Percentiles rank a stretch among this genome's conserved stretches.
Conservation (phyloP, 768 basidiomycete species). For the Tulasnella calospora region DNA sequence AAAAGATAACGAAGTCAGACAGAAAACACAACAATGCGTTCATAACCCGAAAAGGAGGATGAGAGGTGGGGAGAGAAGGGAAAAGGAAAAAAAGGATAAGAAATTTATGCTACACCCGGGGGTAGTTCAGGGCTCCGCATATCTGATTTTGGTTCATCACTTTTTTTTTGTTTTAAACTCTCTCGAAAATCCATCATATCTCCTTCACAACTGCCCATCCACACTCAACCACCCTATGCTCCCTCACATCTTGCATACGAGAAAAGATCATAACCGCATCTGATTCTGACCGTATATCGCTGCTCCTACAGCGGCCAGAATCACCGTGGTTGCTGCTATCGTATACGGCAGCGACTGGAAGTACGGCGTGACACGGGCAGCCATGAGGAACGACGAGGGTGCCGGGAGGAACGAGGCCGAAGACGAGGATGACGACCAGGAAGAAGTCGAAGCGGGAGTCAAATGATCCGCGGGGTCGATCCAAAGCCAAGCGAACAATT, state of each 20-base stretch:
- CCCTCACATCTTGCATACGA: neutral
- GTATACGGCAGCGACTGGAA: constrained; percentile 27
- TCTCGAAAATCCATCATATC: neutral
- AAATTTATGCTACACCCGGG: neutral
- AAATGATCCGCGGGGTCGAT: neutral
- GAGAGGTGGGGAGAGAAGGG: neutral
- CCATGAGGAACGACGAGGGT: neutral
- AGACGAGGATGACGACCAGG: neutral
- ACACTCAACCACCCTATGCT: neutral
- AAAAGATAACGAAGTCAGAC: neutral
- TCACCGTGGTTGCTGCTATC: constrained; percentile 31
- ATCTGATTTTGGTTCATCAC: neutral
- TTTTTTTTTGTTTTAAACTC: neutral
- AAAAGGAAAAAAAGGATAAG: neutral
- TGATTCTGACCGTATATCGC: constrained; percentile 13
- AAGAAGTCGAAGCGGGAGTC: neutral
- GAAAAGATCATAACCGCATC: neutral
- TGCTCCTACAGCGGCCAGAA: constrained; percentile 30
- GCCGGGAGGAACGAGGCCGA: neutral
- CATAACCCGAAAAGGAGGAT: neutral
- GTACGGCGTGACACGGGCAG: neutral
- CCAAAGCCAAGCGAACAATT: neutral
- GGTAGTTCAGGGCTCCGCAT: neutral
- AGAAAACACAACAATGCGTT: constrained; percentile 9
- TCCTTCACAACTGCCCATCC: neutral